Evolutionary conservation across 2,329 filamentous ascomycete genomes (phyloP).

Genomic region (Fusarium siculi): DNA sequence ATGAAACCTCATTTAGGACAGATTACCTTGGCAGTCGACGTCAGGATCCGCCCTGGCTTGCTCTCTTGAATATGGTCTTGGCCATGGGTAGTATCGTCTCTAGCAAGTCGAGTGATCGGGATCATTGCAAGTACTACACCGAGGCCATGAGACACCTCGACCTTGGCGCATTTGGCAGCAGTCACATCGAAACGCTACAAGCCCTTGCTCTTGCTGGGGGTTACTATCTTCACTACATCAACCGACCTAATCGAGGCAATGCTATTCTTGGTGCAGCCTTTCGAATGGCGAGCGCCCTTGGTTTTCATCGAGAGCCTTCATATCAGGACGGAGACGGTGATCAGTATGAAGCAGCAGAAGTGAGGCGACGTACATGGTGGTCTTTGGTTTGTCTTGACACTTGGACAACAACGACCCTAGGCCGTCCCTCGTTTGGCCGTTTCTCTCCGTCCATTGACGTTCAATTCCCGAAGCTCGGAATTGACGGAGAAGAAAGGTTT

Average conservation of each 20-base stretch:
- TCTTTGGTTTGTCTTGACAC: slow-evolving; percentile 1
- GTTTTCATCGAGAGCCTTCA: slow-evolving; percentile 2
- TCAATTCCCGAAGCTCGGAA: neutral
- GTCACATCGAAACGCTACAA: slow-evolving; percentile 2
- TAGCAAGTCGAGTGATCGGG: neutral
- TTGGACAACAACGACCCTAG: neutral
- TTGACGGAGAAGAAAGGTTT: neutral
- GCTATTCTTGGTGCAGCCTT: slow-evolving; percentile 8
- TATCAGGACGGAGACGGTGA: neutral
- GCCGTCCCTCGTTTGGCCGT: neutral
- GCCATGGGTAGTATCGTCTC: slow-evolving; percentile 3
- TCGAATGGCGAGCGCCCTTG: slow-evolving; percentile 7
- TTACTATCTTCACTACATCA: slow-evolving; percentile 11
- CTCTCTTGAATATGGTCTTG: slow-evolving; percentile 4
- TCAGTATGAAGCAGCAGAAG: neutral
- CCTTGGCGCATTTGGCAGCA: neutral
- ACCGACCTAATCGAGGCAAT: slow-evolving; percentile 9
- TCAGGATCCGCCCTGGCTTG: neutral
- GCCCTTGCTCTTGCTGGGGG: slow-evolving; percentile 1
- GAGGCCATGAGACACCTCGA: slow-evolving; percentile 1
- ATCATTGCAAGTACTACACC: slow-evolving; percentile 7
- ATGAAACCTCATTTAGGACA: slow-evolving; percentile 5
- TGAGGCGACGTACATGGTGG: slow-evolving; percentile 10
- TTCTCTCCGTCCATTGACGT: slow-evolving; percentile 7
- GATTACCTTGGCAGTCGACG: neutral